These are phyloP conservation scores for Petunia secreta DNA, from an alignment of 257 asterid species.

Conservation along the genomic window DNA sequence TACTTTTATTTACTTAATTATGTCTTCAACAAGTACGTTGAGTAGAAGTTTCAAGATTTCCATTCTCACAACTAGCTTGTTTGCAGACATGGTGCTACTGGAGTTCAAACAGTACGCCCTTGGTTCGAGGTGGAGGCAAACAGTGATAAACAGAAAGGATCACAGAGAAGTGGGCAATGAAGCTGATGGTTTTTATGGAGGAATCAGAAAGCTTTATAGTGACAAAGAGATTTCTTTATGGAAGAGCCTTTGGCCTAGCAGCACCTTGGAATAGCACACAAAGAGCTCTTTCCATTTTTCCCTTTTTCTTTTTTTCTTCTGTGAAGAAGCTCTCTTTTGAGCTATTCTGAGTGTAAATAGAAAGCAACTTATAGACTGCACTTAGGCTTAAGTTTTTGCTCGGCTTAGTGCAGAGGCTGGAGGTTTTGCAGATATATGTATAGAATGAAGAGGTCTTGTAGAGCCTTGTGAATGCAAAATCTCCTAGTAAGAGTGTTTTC, in stretches of 20 bases:
- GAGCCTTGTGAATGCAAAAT: neutral
- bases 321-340: slow-evolving; percentile 20
- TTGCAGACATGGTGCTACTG: slow-evolving; percentile 58
- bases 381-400: neutral
- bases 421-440: neutral
- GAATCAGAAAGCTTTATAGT: slow-evolving; percentile 63
- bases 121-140: slow-evolving; percentile 73
- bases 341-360: slow-evolving; percentile 39
- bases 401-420: neutral
- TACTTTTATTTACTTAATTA: neutral
- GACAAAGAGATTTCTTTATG: slow-evolving; percentile 66
- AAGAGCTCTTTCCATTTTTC: neutral
- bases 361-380: slow-evolving; percentile 6
- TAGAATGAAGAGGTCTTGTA: neutral
- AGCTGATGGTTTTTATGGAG: slow-evolving; percentile 81
- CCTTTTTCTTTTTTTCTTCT: neutral
- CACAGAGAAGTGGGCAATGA: slow-evolving; percentile 74
- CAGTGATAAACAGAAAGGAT: slow-evolving; percentile 51
- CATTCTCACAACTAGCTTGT: neutral
- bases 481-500: neutral
- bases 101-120: slow-evolving; percentile 85
- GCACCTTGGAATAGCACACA: slow-evolving; percentile 46
- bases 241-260: slow-evolving; percentile 66
- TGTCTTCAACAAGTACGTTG: neutral
- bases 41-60: neutral